phyloP scores from a whole-genome alignment of 1,139 yeast species.

The Suhomyces kunorum region DNA sequence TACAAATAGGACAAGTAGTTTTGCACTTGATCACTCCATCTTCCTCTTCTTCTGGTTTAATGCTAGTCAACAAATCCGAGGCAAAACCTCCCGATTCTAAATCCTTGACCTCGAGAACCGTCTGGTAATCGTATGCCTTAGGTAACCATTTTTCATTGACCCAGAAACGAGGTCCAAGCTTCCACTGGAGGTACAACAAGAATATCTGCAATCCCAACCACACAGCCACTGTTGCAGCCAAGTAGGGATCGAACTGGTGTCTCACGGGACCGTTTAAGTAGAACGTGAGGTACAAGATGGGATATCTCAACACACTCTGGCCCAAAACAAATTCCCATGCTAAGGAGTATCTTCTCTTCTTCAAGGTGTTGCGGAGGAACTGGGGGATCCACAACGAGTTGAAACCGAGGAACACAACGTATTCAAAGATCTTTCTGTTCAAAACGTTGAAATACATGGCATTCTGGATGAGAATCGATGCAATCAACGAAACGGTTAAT shows the following conservation, averaged over 20 bases:
- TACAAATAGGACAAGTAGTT: slow-evolving; percentile 84
- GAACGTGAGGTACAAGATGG: slow-evolving; percentile 62
- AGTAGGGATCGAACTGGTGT: slow-evolving; percentile 55
- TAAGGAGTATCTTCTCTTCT: slow-evolving; percentile 69
- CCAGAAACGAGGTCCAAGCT: slow-evolving; percentile 81
- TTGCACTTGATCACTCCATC: slow-evolving; percentile 32
- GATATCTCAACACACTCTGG: slow-evolving; percentile 63
- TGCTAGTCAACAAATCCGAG: slow-evolving; percentile 35
- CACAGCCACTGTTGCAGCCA: slow-evolving; percentile 44
- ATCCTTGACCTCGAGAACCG: slow-evolving; percentile 58
- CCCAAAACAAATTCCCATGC: slow-evolving; percentile 72
- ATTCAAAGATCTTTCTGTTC: slow-evolving; percentile 60
- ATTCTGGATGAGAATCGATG: slow-evolving; percentile 59
- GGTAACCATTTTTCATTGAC: slow-evolving; percentile 74
- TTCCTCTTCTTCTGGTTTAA: slow-evolving; percentile 34
- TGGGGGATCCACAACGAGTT: slow-evolving; percentile 94
- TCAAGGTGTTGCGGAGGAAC: slow-evolving; percentile 71
- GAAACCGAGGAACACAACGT: slow-evolving; percentile 47
- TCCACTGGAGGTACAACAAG: slow-evolving; percentile 59
- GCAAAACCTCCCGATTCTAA: slow-evolving; percentile 56
- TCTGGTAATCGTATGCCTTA: slow-evolving; percentile 80
- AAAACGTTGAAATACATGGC: slow-evolving; percentile 65
- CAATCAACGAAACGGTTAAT: slow-evolving; percentile 57
- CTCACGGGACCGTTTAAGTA: slow-evolving; percentile 46
- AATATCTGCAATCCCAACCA: slow-evolving; percentile 63